Conservation (phyloP, 768 basidiomycete genomes). For the Lactifluus hygrophoroides region DNA sequence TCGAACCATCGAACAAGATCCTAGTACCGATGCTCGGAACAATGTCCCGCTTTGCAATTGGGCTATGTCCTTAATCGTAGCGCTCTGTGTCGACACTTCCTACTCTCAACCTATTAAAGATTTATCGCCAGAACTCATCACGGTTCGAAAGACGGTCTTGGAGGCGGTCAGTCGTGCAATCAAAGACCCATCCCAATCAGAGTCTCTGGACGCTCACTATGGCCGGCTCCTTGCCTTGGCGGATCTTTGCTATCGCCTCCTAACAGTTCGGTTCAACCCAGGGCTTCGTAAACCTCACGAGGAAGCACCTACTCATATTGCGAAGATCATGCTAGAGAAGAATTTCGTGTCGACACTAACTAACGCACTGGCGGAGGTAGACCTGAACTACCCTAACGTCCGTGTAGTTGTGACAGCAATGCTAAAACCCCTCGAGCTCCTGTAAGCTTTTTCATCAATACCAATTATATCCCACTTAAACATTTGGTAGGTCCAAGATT, state of each 20-base stretch:
- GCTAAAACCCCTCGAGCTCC: constrained; percentile 77
- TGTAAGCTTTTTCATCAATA: constrained; percentile 46
- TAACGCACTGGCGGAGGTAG: constrained; percentile 80
- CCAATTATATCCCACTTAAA: not conserved
- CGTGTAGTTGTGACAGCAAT: constrained; percentile 80
- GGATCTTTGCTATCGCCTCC: constrained; percentile 80
- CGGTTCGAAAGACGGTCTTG: constrained; percentile 87
- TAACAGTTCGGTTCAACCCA: constrained; percentile 66
- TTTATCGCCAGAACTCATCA: constrained; percentile 64
- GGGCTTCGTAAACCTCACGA: constrained; percentile 44
- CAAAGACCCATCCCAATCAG: constrained; percentile 61
- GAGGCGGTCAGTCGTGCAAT: constrained; percentile 82
- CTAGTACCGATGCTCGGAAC: constrained; percentile 44
- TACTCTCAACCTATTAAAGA: constrained; percentile 64
- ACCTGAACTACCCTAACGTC: constrained; percentile 92
- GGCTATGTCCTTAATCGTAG: constrained; percentile 85
- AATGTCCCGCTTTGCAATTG: constrained; percentile 65
- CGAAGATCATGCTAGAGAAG: constrained; percentile 98
- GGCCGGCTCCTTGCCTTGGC: constrained; percentile 80
- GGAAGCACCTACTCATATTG: constrained; percentile 83
- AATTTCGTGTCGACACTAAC: constrained; percentile 88
- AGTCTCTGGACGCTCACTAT: constrained; percentile 64
- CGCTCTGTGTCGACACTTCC: constrained; percentile 84
- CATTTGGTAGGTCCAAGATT: constrained; percentile 65
- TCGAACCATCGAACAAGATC: constrained; percentile 58